Evolutionary conservation across 768 basidiomycete species (phyloP), one percentile per base, ranked within the genome.

Genomic region (Lactarius vividus): DNA sequence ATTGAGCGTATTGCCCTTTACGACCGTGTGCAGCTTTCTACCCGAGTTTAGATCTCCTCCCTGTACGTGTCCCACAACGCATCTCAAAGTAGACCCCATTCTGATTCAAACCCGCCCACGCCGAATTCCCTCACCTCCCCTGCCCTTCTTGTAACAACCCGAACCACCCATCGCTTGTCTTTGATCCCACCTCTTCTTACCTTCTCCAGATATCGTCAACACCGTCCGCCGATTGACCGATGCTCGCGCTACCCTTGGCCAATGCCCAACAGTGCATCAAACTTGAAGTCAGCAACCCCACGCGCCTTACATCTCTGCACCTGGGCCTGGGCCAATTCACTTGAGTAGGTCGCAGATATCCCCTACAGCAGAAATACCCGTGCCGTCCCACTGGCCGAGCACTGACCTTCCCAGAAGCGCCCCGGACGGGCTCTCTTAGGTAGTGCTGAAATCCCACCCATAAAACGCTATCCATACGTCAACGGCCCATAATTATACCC

Each of bases 171-270:
- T 94, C 90, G 9, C 83, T 94, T 68, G 86, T 79, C 15, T 79
- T 88, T 61, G 89, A 89, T 40, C 78, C 72, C 16, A 57, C 69
- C 23, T 59, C 83, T 33, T 83, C 84, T 70, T 95, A 87, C 79
- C 83, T 95, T 94, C 92, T 8, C 95, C 96, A 13, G 94, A 96
- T 62, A 87, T 92, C 11, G 92, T 92, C 44, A 84, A 72, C 33
- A 69, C 80, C 26, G 73, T 73, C 28, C 71, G 73, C 28, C 71
- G 72, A 29, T 66, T 68, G 28, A 75, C 74, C 40, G 89, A 91
- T 62, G 87, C 93, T 8, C 91, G 91, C 0, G 83, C 87, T 10
- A 92, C 89, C 2, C 85, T 96, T 26, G 94, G 93, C 86, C 84
- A 57, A 78, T 6, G 40, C 40, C 40, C 40, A 78, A n/a, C 84